phyloP scores from a whole-genome alignment of 2,329 filamentous ascomycete species.

The Sporothrix variecibatus region DNA sequence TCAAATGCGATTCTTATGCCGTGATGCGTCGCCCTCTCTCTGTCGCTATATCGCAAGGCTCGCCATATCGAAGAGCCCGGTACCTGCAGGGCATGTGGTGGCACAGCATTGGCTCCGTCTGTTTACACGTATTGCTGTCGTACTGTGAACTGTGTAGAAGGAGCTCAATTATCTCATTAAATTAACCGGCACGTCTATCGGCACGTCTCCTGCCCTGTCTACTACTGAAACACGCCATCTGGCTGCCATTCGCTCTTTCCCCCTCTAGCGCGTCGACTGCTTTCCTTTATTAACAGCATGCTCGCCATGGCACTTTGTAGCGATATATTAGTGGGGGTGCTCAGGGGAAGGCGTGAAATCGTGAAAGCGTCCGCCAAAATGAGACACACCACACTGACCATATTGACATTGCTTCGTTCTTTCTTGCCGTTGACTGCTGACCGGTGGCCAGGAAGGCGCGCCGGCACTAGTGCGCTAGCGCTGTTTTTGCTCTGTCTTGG shows the following conservation, averaged over 20 bases:
- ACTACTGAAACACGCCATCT: neutral
- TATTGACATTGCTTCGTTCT: too few species aligned
- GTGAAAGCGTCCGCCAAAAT: neutral
- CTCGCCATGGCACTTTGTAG: neutral
- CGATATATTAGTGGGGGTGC: neutral
- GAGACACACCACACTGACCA: neutral
- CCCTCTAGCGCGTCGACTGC: neutral
- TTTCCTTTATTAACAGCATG: neutral
- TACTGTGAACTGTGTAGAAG: neutral
- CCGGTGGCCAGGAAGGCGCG: neutral
- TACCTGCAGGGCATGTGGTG: constrained; percentile 18
- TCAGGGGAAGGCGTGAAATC: neutral
- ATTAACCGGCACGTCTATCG: neutral
- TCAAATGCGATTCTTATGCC: neutral
- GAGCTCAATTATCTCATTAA: neutral
- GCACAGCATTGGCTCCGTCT: neutral
- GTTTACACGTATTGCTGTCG: neutral
- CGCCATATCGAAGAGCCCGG: neutral
- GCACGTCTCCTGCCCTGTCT: neutral
- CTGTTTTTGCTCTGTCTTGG: neutral
- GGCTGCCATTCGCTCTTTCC: neutral
- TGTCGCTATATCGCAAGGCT: neutral
- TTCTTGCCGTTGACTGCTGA: neutral
- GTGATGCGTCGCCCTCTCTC: neutral
- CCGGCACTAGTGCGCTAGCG: constrained; percentile 17